Evolutionary conservation across 2,329 filamentous ascomycete species (phyloP), one percentile per base, ranked within the genome.

Genomic region (Venturiaceae sp.): DNA sequence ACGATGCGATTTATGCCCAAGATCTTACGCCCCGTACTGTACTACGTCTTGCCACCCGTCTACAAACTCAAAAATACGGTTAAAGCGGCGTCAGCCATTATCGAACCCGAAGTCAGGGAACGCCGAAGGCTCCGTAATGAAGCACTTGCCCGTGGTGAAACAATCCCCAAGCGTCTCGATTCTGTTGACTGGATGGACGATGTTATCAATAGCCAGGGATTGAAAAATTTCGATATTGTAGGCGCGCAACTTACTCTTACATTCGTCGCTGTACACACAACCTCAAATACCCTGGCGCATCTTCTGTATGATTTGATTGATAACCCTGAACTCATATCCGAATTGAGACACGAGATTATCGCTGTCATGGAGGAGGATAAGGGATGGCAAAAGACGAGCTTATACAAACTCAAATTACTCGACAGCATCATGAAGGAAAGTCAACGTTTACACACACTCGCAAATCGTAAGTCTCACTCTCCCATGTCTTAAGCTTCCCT

Each of bases 121-220:
- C 68, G 55, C 65, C 71, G 28, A 60, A 72, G 0, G 56, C 55
- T 2, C 58, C 44, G 13, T 47, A 66, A 14, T 39, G 60, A 1
- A n/a, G 62, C 1, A 62, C 62, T 32, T 59, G 62, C n/a, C 41
- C 55, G 5, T 61, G 60, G 41, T 16, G 36, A 8, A n/a, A 19
- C 23, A 46, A 19, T 36, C 32, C 56, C 53, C 14, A 33, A 16
- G 1, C 9, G 30, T 26, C 67, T 67, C 55, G 72, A 74, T 60
- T 74, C 73, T 58, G 63, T 75, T 11, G 68, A 73, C 62, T 75
- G 72, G 72, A 69, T 75, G 28, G 61, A 66, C 53, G 69, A 74
- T 58, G 71, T 69, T 16, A 58, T 67, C 1, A 23, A 8, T 46
- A 13, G 14, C 21, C n/a, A n/a, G n/a, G 21, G 21, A 23, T 8